These are phyloP conservation scores for Lactifluus rugatus DNA, from an alignment of 768 basidiomycete genomes.

Conservation along the genomic window DNA sequence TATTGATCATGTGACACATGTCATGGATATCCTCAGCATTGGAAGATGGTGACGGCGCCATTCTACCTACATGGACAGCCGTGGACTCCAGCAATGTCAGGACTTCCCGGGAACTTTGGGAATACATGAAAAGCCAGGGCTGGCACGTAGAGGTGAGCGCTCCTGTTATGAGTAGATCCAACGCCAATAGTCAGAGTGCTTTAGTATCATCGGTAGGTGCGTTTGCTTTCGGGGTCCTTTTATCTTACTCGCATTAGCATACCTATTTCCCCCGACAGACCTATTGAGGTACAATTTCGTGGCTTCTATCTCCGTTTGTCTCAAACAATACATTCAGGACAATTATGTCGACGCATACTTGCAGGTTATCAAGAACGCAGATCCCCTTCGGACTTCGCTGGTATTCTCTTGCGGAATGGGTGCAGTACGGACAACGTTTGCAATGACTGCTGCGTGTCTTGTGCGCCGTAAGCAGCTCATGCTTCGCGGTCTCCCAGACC, in stretches of 20 bases:
- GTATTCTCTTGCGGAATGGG: conserved; percentile 98
- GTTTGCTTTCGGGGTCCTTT: conserved; percentile 1
- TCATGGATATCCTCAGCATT: conserved; percentile 28
- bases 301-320: not conserved
- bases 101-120: conserved; percentile 83
- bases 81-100: conserved; percentile 77
- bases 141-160: conserved; percentile 82
- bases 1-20: not conserved
- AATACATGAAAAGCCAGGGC: conserved; percentile 63
- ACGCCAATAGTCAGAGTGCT: not conserved
- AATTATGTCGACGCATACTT: conserved; percentile 95
- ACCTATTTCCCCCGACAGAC: conserved; percentile 88
- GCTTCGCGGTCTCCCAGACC: conserved; percentile 59
- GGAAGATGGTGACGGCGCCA: conserved; percentile 64
- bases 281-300: conserved; percentile 59
- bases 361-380: conserved; percentile 63
- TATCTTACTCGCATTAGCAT: conserved; percentile 41
- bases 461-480: conserved; percentile 65
- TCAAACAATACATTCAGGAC: conserved; percentile 39
- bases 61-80: conserved; percentile 89
- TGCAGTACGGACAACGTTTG: conserved; percentile 91
- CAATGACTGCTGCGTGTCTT: conserved; percentile 90
- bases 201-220: conserved; percentile 64
- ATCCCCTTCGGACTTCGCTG: conserved; percentile 71
- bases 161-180: conserved; percentile 1